Evolutionary conservation across 495 filamentous ascomycete species (phyloP), one percentile per base, ranked within the genome.

Genomic region (Penicillium angulare): DNA sequence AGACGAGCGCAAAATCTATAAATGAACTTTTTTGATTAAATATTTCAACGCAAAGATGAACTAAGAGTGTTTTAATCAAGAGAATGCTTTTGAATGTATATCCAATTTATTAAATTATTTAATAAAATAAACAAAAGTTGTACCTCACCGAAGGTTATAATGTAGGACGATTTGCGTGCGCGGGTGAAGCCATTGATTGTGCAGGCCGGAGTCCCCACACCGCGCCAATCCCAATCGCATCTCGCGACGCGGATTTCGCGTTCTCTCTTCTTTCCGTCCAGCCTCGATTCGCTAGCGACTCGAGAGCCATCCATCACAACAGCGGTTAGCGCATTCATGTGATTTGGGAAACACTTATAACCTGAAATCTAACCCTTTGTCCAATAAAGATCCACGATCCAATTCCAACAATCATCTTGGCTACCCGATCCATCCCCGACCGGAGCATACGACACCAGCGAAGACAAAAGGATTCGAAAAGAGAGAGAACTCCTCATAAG

Each of bases 221-320:
- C 39, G 43, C 46, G 44, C 42, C 36, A 41, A 41, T 41, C 38
- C 32, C 21, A 24, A 35, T 32, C 20, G 44, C 38, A 31, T 21
- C n/a, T 18, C 57, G 53, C 57, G 57, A 47, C 61, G 53, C 55
- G 56, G 50, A 58, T 64, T 50, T 60, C 61, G 61, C 61, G 61
- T 59, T 57, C 35, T 53, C 49, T 34, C n/a, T 26, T 36, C 48
- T 40, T 42, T 42, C 39, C 27, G 22, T 26, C 45, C 39, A 39
- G 39, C 26, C 46, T 34, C 47, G 46, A 7, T 16, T 33, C 38
- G 3, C 3, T 13, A 40, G 7, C 21, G 21, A 26, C 12, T n/a
- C 13, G 13, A 41, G 10, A n/a, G 15, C 21, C 21, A 13, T 24
- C 38, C 21, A 41, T 0, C n/a, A 41, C 2, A 41, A 41, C 2